A percentile compares a stretch with the other conserved stretches of the same genome.
Conservation (phyloP, 139 green algal species). For the Zygnema cylindricum region DNA sequence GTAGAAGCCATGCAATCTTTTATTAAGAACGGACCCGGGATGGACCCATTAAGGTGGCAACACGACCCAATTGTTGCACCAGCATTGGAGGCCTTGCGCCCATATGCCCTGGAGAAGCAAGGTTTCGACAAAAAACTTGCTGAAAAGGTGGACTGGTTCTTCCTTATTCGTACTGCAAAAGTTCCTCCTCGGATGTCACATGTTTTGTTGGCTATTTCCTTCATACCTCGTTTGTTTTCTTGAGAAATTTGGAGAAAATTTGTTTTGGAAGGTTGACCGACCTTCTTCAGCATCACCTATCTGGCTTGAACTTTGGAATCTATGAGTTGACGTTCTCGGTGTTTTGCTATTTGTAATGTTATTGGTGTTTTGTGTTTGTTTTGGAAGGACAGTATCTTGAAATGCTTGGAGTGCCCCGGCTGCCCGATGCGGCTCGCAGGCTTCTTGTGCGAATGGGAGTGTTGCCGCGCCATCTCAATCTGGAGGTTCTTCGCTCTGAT, state of each 20-base stretch:
- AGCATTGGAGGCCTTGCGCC: neutral
- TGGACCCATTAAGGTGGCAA: neutral
- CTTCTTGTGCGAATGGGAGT: constrained; percentile 37
- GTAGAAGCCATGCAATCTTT: neutral
- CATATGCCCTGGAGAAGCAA: neutral
- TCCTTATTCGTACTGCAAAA: neutral
- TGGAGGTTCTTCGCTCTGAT: constrained; percentile 18
- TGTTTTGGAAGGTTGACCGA: too few relatives aligned
- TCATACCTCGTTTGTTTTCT: too few relatives aligned
- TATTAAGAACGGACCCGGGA: neutral
- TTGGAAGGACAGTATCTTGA: constrained; percentile 26
- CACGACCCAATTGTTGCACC: neutral
- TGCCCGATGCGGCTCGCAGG: neutral
- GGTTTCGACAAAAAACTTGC: neutral
- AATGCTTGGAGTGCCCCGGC: neutral
- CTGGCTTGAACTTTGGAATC: too few relatives aligned
- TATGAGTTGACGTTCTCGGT: too few relatives aligned
- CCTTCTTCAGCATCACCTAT: too few relatives aligned
- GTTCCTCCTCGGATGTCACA: too few relatives aligned
- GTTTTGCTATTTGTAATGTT: too few relatives aligned
- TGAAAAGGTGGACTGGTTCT: neutral
- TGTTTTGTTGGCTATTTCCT: too few relatives aligned
- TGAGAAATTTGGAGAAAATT: too few relatives aligned
- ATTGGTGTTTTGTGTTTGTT: neutral
- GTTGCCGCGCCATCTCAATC: constrained; percentile 16